Evolutionary conservation across 495 filamentous ascomycete species (phyloP).

Genomic region (Penicillium cosmopolitanum): DNA sequence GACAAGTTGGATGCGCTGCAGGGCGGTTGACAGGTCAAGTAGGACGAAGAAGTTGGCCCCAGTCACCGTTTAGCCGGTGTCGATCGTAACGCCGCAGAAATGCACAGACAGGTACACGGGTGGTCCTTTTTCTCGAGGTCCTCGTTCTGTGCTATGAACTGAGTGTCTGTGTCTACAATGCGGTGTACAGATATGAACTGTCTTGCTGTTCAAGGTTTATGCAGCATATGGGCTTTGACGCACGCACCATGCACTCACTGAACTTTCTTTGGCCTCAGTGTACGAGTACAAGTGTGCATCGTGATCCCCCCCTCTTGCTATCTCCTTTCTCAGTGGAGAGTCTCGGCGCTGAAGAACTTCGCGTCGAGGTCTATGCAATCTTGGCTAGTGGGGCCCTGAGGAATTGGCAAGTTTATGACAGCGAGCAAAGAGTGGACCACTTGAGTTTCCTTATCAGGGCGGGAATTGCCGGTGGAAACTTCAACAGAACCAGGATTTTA

Average conservation of each 20-base stretch:
- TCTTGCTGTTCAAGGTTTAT: not conserved
- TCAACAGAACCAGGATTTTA: conserved; percentile 15
- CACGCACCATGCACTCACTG: no score
- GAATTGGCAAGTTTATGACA: conserved; percentile 18
- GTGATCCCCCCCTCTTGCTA: not conserved
- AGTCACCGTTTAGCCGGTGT: conserved; percentile 1
- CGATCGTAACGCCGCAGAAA: conserved; percentile 10
- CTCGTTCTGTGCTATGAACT: not conserved
- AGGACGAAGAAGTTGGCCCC: not conserved
- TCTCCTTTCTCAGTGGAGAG: conserved; percentile 1
- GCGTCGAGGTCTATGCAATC: not conserved
- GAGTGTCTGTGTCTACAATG: not conserved
- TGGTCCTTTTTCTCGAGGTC: not conserved
- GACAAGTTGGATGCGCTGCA: not conserved
- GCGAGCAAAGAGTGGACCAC: conserved; percentile 15
- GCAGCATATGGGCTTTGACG: no score
- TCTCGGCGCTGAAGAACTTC: not conserved
- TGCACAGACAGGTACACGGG: conserved; percentile 8
- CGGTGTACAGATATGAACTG: not conserved
- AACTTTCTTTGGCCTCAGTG: no score
- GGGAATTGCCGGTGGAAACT: conserved; percentile 14
- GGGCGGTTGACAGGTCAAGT: conserved; percentile 8
- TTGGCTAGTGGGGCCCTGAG: conserved; percentile 10
- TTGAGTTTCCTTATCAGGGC: not conserved
- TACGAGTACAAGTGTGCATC: no score